Conservation (phyloP, 2,329 filamentous ascomycete species). For the Monilinia polystroma region DNA sequence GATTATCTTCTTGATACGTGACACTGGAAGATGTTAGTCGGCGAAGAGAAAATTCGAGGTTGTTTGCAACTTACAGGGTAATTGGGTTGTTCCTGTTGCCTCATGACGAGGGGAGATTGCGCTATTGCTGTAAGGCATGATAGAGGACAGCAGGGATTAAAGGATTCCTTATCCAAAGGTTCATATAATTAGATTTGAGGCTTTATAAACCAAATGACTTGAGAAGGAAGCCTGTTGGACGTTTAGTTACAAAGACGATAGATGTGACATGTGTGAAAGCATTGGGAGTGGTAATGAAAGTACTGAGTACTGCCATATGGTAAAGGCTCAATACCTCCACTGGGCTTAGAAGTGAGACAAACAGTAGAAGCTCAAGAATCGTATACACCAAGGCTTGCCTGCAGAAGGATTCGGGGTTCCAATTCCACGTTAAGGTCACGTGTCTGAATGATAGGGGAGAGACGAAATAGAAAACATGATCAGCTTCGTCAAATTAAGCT, state of each 20-base stretch:
- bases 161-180: neutral
- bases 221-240: neutral
- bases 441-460: neutral
- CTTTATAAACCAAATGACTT: neutral
- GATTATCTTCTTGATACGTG: constrained; percentile 95
- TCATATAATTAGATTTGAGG: neutral
- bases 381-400: neutral
- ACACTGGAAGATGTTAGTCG: constrained; percentile 56
- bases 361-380: neutral
- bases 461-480: neutral
- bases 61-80: constrained; percentile 66
- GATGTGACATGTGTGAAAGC: neutral
- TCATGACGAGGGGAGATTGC: constrained; percentile 79
- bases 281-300: too few relatives aligned
- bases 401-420: too few relatives aligned
- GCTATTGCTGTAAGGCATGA: constrained; percentile 88
- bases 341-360: neutral
- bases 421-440: neutral
- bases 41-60: neutral
- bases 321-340: neutral
- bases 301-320: too few relatives aligned
- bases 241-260: neutral
- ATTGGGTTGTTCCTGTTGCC: constrained; percentile 77
- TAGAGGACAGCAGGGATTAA: constrained; percentile 21
- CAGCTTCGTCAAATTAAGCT: neutral